Evolutionary conservation across 1,284 basidiomycete genomes (phyloP), one percentile per base, ranked within the genome.

Genomic region (Ganoderma multipileum): DNA sequence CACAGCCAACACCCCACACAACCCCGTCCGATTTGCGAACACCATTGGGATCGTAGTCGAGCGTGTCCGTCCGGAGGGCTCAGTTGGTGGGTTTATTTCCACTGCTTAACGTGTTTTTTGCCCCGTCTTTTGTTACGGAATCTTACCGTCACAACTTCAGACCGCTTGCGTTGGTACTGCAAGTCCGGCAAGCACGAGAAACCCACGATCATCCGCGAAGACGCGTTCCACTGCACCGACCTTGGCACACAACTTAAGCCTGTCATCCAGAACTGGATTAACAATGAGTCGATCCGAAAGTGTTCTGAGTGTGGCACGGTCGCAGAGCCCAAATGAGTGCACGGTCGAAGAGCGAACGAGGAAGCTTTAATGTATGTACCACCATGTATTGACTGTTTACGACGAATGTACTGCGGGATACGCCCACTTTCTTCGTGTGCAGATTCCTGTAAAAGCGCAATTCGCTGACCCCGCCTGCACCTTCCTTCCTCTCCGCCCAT

Each of bases 31-130:
- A 12, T 97, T 93, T 72, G 91, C 91, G 1, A 85, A 98, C 80
- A 99, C 97, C 0, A 91, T 98, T 63, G 97, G 97, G 1, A 85
- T 99, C n/a, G 97, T 99, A 7, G 85, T 98, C 61, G 97, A 99
- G 81, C 88, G 95, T n/a, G 90, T 93, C 50, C 85, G 97, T 57
- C 96, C 96, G 0, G 84, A 83, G 39, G 80, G 75, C 14, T 86
- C 91, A 0, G 81, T 84, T 54, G 91, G 91, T 91, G 70, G 58
- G 83, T 64, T 18, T 23, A 8, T 5, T 62, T 18, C 63, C 12
- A 5, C 9, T 7, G 12, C n/a, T 28, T 36, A 14, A 20, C 38
- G 14, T 52, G 52, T 3, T 3, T 42, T 11, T 4, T 23, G n/a
- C n/a, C 38, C 55, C 61, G 23, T 18, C 6, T 11, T 60, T 3